A percentile compares a stretch with the other conserved stretches of the same genome.
phyloP scores from a whole-genome alignment of 2,329 filamentous ascomycete species.

The Lithohypha guttulata region DNA sequence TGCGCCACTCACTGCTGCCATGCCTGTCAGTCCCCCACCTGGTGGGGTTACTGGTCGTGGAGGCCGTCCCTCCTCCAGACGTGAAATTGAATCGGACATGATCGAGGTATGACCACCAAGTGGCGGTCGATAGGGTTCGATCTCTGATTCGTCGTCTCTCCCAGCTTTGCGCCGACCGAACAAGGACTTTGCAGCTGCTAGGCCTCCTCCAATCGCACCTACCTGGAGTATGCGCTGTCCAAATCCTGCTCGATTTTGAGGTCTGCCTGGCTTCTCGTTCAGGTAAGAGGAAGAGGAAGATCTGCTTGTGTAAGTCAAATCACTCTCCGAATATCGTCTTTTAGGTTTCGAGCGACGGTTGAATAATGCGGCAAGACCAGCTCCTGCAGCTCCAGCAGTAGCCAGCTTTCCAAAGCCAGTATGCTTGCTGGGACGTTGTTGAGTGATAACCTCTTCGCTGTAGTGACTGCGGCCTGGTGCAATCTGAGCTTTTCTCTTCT shows the following conservation, averaged over 20 bases:
- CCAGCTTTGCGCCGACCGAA: slow-evolving; percentile 46
- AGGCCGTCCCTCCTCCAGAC: slow-evolving; percentile 44
- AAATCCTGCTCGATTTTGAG: slow-evolving; percentile 33
- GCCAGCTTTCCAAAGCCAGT: slow-evolving; percentile 40
- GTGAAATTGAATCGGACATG: slow-evolving; percentile 33
- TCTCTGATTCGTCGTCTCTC: slow-evolving; percentile 42
- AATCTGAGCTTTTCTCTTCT: slow-evolving; percentile 41
- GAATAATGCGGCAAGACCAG: slow-evolving; percentile 45
- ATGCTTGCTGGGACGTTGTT: slow-evolving; percentile 27
- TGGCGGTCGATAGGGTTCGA: slow-evolving; percentile 43
- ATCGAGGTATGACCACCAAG: slow-evolving; percentile 37
- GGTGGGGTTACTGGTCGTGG: slow-evolving; percentile 34
- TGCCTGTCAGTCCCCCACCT: no score
- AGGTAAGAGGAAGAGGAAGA: slow-evolving; percentile 6
- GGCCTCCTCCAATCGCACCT: slow-evolving; percentile 53
- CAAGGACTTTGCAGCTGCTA: slow-evolving; percentile 49
- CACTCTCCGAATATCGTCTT: slow-evolving; percentile 8
- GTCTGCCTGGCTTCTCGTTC: background rate
- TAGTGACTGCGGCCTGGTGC: slow-evolving; percentile 45
- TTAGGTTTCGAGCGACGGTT: slow-evolving; percentile 22
- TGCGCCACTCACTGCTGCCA: slow-evolving; percentile 23
- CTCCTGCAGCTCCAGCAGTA: slow-evolving; percentile 46
- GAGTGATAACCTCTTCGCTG: slow-evolving; percentile 41
- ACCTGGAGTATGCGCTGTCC: slow-evolving; percentile 50
- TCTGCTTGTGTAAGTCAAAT: slow-evolving; percentile 7